Evolutionary conservation across 805 yeast species (phyloP).

Genomic region (Candida maris): DNA sequence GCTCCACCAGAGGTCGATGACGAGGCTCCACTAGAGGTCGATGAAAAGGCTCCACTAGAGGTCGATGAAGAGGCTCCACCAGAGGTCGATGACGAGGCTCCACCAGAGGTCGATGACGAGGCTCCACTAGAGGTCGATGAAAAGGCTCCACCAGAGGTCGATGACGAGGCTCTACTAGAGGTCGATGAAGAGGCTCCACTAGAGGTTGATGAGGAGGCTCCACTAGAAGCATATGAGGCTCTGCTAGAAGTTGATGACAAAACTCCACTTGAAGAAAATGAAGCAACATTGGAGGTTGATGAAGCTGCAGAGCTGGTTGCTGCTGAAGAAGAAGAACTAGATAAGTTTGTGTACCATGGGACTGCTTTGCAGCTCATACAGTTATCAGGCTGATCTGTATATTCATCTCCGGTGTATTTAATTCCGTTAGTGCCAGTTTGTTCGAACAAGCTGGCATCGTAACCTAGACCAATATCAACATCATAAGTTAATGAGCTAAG

Average conservation of each 20-base stretch:
- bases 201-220: not conserved
- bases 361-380: not conserved
- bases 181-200: not conserved
- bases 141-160: not conserved
- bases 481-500: not conserved
- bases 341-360: not conserved
- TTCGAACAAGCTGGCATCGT: conserved; percentile 1
- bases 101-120: not conserved
- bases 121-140: not conserved
- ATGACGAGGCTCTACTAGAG: not conserved
- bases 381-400: not conserved
- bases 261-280: not conserved
- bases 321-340: not conserved
- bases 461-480: not conserved
- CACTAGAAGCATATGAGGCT: not conserved
- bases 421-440: not conserved
- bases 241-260: not conserved
- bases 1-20: not conserved
- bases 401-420: not conserved
- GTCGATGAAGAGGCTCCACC: not conserved
- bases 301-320: not conserved
- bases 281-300: not conserved
- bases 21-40: not conserved
- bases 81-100: not conserved
- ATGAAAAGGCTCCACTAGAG: not conserved